Conservation (phyloP, 257 asterid species). For the Catharanthus roseus region DNA sequence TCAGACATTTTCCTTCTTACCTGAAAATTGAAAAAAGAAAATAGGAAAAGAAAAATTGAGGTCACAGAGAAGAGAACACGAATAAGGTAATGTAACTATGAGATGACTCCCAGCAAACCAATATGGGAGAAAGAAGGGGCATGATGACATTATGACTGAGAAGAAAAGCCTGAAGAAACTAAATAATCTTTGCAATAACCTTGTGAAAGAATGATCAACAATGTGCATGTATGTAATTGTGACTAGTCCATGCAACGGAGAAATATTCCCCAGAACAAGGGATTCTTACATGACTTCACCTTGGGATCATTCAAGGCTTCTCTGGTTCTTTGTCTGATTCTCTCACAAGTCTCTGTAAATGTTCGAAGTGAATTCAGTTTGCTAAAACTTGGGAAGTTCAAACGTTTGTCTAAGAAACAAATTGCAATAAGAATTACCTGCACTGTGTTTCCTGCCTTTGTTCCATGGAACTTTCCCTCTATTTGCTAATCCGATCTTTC, state of each 20-base stretch:
- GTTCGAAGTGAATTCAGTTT: slow-evolving; percentile 11
- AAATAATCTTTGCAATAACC: slow-evolving; percentile 5
- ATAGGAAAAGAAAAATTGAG: not conserved
- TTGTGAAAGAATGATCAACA: not conserved
- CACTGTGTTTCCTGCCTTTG: slow-evolving; percentile 76
- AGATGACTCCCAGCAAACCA: not conserved
- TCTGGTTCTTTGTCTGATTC: slow-evolving; percentile 63
- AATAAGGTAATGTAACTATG: slow-evolving; percentile 6
- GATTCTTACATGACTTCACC: slow-evolving; percentile 99
- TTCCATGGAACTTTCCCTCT: slow-evolving; percentile 92
- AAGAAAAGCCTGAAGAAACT: not conserved
- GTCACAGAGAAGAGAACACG: slow-evolving; percentile 6
- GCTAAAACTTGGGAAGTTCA: not conserved
- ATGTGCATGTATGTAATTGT: not conserved
- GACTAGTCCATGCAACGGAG: not conserved
- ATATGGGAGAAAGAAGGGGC: not conserved
- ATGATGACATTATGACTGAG: not conserved
- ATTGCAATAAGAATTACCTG: slow-evolving; percentile 41
- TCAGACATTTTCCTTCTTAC: slow-evolving; percentile 81
- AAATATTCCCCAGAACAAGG: slow-evolving; percentile 19
- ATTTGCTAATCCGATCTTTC: slow-evolving; percentile 46
- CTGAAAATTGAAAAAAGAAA: slow-evolving; percentile 33
- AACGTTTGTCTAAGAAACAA: not conserved
- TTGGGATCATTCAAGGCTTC: slow-evolving; percentile 96
- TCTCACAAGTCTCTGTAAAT: slow-evolving; percentile 69